phyloP scores from a whole-genome alignment of 768 basidiomycete genomes.

The Thelephora ganbajun region DNA sequence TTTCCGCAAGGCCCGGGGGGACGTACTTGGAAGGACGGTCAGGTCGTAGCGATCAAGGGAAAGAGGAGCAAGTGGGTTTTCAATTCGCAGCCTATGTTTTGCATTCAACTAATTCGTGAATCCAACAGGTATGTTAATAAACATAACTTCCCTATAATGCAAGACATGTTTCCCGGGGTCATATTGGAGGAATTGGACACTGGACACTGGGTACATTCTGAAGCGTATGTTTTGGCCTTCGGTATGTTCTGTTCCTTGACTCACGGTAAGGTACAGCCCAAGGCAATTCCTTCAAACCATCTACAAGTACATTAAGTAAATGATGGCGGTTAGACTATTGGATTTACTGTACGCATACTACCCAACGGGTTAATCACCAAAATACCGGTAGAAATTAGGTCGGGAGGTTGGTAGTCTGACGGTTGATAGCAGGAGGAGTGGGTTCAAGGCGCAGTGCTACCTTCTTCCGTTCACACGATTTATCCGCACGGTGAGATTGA shows the following conservation, averaged over 20 bases:
- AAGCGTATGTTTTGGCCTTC: constrained; percentile 29
- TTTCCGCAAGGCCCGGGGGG: constrained; percentile 62
- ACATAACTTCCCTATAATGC: constrained; percentile 45
- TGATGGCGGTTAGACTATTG: no score
- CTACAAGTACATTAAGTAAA: constrained; percentile 6
- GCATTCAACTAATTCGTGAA: background rate
- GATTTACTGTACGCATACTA: no score
- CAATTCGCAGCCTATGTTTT: background rate
- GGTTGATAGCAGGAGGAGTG: no score
- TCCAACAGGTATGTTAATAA: constrained; percentile 54
- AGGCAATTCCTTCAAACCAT: background rate
- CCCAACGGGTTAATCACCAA: no score
- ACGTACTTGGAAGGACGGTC: constrained; percentile 33
- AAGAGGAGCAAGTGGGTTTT: constrained; percentile 49
- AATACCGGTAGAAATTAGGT: no score
- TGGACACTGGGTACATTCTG: constrained; percentile 88
- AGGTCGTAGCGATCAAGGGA: constrained; percentile 67
- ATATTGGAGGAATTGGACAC: constrained; percentile 51
- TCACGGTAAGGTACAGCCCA: background rate
- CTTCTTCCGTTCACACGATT: no score
- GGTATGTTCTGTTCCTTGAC: no score
- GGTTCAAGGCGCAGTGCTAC: no score
- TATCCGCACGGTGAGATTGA: no score
- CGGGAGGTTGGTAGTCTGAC: no score
- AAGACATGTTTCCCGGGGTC: constrained; percentile 64